phyloP scores from a whole-genome alignment of 441 rosid genomes.

The Biscutella auriculata region DNA sequence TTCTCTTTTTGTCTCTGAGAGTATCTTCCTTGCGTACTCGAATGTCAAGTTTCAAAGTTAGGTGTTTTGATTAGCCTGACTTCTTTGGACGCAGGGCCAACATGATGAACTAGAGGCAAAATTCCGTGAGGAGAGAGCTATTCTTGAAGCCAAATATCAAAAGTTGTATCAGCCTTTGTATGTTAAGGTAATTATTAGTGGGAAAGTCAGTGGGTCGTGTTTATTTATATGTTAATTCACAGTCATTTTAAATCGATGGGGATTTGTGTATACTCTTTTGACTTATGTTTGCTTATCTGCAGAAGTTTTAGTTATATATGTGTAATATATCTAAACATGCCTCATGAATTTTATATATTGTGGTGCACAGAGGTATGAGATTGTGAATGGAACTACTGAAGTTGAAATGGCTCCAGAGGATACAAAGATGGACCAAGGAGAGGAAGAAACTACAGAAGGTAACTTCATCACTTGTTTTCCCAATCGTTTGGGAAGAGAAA shows the following conservation, averaged over 20 bases:
- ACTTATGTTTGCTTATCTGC: background rate
- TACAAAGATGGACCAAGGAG: conserved; percentile 33
- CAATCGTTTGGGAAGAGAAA: background rate
- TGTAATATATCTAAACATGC: background rate
- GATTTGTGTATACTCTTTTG: background rate
- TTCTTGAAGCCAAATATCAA: conserved; percentile 75
- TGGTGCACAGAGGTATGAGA: conserved; percentile 45
- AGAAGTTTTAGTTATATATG: background rate
- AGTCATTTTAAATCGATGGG: background rate
- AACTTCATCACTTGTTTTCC: background rate
- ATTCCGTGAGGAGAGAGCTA: conserved; percentile 77
- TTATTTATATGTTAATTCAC: background rate
- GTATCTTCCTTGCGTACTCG: background rate
- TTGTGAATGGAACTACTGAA: conserved; percentile 65
- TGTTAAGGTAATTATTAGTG: conserved; percentile 33
- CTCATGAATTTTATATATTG: background rate
- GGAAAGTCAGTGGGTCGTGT: background rate
- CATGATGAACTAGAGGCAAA: conserved; percentile 75
- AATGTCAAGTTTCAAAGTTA: background rate
- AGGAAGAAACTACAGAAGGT: conserved; percentile 43
- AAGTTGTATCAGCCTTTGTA: conserved; percentile 66
- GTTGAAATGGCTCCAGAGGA: conserved; percentile 35
- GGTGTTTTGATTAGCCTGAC: background rate
- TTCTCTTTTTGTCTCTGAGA: background rate
- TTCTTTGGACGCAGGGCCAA: conserved; percentile 36